These are phyloP conservation scores for Phoma herbarum DNA, from an alignment of 2,329 filamentous ascomycete genomes.

Conservation along the genomic window DNA sequence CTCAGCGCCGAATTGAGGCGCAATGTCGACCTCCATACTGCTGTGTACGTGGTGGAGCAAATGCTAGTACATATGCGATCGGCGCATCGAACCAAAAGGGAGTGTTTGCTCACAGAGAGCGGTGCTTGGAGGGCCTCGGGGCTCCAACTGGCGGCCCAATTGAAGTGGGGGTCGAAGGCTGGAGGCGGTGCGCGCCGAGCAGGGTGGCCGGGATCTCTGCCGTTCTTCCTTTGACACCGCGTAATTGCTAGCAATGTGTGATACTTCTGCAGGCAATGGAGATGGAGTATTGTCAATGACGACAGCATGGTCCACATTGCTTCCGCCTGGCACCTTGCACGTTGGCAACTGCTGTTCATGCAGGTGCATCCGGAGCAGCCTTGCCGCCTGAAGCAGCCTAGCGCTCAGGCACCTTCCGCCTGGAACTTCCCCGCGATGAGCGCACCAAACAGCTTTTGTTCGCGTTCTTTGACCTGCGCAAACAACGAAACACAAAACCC, in stretches of 20 bases:
- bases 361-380: conserved; percentile 12
- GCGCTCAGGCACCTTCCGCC: conserved; percentile 31
- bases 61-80: conserved; percentile 30
- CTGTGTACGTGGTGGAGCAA: conserved; percentile 24
- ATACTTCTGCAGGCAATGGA: background rate
- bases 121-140: conserved; percentile 34
- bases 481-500: conserved; percentile 13
- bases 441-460: conserved; percentile 24
- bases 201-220: conserved; percentile 33
- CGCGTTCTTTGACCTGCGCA: conserved; percentile 23
- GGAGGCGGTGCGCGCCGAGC: conserved; percentile 40
- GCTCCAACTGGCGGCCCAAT: conserved; percentile 35
- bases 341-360: conserved; percentile 34
- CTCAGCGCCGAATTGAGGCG: conserved; percentile 90
- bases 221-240: conserved; percentile 21
- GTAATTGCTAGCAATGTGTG: conserved; percentile 6
- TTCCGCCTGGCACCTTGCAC: conserved; percentile 22
- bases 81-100: conserved; percentile 26
- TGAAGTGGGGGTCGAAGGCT: conserved; percentile 43
- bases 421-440: conserved; percentile 35
- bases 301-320: conserved; percentile 4
- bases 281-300: background rate
- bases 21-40: conserved; percentile 81
- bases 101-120: conserved; percentile 24
- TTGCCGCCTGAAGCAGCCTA: conserved; percentile 36